A percentile compares a stretch with the other conserved stretches of the same genome.
phyloP scores from a whole-genome alignment of 2,329 filamentous ascomycete species.

The Cladophialophora psammophila region DNA sequence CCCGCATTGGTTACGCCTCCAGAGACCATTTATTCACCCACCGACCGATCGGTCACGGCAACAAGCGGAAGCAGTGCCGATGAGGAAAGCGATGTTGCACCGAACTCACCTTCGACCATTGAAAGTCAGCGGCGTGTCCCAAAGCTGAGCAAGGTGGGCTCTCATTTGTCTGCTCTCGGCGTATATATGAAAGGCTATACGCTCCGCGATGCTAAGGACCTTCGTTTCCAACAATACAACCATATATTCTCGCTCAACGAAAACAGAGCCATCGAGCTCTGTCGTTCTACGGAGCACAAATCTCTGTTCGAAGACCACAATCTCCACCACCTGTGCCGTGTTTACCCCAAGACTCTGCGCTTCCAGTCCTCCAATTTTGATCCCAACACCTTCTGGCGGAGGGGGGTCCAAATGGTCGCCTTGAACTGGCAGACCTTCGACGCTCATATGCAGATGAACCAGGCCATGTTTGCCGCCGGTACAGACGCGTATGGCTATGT shows the following conservation, averaged over 20 bases:
- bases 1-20: conserved; percentile 61
- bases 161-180: conserved; percentile 81
- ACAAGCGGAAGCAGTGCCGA: conserved; percentile 66
- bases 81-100: conserved; percentile 77
- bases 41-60: conserved; percentile 60
- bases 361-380: conserved; percentile 93
- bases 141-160: conserved; percentile 82
- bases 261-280: conserved; percentile 82
- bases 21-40: conserved; percentile 57
- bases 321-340: conserved; percentile 86
- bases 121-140: conserved; percentile 68
- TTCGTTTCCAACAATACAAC: conserved; percentile 85
- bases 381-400: conserved; percentile 89
- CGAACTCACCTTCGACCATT: conserved; percentile 58
- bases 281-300: conserved; percentile 77
- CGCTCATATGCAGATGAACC: conserved; percentile 92
- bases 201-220: conserved; percentile 78
- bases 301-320: conserved; percentile 86
- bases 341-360: conserved; percentile 85
- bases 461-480: conserved; percentile 95
- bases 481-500: conserved; percentile 90
- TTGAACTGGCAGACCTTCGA: conserved; percentile 99
- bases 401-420: conserved; percentile 96
- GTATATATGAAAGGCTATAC: conserved; percentile 81
- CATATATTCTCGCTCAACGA: conserved; percentile 97